A percentile compares a stretch with the other conserved stretches of the same genome.
Conservation (phyloP, 2,329 filamentous ascomycete species). For the Stachybotrys chartarum region DNA sequence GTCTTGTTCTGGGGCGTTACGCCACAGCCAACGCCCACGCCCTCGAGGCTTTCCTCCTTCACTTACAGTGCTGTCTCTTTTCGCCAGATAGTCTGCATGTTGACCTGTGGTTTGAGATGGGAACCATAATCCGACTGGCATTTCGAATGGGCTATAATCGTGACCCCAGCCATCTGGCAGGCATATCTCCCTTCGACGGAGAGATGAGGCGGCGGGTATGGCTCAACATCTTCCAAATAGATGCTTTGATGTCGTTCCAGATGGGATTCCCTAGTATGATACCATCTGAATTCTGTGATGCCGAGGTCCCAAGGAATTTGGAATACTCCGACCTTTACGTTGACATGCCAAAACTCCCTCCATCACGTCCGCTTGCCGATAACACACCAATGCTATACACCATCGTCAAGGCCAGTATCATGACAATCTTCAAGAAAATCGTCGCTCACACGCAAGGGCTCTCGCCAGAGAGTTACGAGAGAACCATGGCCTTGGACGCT, state of each 20-base stretch:
- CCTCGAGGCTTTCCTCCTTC: slow-evolving; percentile 36
- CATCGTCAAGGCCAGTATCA: slow-evolving; percentile 18
- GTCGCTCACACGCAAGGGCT: slow-evolving; percentile 11
- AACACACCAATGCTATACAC: slow-evolving; percentile 14
- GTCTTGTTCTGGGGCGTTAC: slow-evolving; percentile 36
- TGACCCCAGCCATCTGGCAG: slow-evolving; percentile 30
- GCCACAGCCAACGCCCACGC: slow-evolving; percentile 30
- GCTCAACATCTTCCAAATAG: slow-evolving; percentile 35
- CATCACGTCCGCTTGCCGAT: slow-evolving; percentile 9
- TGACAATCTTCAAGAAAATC: slow-evolving; percentile 16
- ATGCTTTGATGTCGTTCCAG: slow-evolving; percentile 37
- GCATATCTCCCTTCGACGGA: slow-evolving; percentile 33
- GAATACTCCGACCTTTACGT: slow-evolving; percentile 10
- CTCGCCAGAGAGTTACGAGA: slow-evolving; percentile 1
- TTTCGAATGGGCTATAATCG: slow-evolving; percentile 42
- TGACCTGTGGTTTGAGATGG: slow-evolving; percentile 37
- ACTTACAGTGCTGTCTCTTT: slow-evolving; percentile 26
- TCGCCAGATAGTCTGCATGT: slow-evolving; percentile 20
- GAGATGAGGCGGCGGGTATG: slow-evolving; percentile 42
- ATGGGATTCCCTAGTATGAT: slow-evolving; percentile 42
- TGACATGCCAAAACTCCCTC: slow-evolving; percentile 5
- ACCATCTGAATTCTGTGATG: slow-evolving; percentile 11
- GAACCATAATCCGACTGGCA: slow-evolving; percentile 34
- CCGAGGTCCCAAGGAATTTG: slow-evolving; percentile 11
- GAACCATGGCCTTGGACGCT: slow-evolving; percentile 11